Conservation (phyloP, 306 rosid genomes). For the Quercus glauca region DNA sequence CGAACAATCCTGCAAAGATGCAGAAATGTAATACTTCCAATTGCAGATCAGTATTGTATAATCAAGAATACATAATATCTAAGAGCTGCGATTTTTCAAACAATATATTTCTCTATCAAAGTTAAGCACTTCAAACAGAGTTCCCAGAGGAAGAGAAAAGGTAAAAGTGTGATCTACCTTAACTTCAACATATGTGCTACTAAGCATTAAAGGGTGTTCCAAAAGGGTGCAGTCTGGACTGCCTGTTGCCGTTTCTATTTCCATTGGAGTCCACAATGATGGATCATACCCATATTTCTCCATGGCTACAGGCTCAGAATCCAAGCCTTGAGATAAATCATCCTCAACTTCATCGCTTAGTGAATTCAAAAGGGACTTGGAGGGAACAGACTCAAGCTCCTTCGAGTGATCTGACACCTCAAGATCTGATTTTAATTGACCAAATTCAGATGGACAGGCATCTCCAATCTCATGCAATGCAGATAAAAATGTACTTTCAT, state of each 20-base stretch:
- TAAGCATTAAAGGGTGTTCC: slow-evolving; percentile 66
- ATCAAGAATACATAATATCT: slow-evolving; percentile 3
- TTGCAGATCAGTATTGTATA: background rate
- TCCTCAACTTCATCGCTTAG: slow-evolving; percentile 31
- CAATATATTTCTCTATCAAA: background rate
- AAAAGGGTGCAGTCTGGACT: slow-evolving; percentile 55
- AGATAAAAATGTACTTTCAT: slow-evolving; percentile 49
- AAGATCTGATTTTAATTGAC: slow-evolving; percentile 28
- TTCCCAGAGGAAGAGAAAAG: background rate
- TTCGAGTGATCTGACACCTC: slow-evolving; percentile 24
- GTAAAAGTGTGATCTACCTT: slow-evolving; percentile 40
- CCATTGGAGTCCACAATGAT: slow-evolving; percentile 79
- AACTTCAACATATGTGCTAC: slow-evolving; percentile 78
- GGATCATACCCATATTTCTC: slow-evolving; percentile 45
- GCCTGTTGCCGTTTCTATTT: slow-evolving; percentile 83
- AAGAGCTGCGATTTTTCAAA: slow-evolving; percentile 13
- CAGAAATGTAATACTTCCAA: background rate
- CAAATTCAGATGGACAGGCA: slow-evolving; percentile 30
- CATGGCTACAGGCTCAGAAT: slow-evolving; percentile 25
- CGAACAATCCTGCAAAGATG: slow-evolving; percentile 49
- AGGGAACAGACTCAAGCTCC: slow-evolving; percentile 30
- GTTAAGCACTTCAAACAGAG: slow-evolving; percentile 11
- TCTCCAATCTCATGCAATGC: slow-evolving; percentile 49
- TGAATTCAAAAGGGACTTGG: slow-evolving; percentile 21
- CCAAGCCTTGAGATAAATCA: slow-evolving; percentile 30